These are phyloP conservation scores for Wickerhamomyces sydowiorum DNA, from an alignment of 805 yeast genomes.

Conservation along the genomic window DNA sequence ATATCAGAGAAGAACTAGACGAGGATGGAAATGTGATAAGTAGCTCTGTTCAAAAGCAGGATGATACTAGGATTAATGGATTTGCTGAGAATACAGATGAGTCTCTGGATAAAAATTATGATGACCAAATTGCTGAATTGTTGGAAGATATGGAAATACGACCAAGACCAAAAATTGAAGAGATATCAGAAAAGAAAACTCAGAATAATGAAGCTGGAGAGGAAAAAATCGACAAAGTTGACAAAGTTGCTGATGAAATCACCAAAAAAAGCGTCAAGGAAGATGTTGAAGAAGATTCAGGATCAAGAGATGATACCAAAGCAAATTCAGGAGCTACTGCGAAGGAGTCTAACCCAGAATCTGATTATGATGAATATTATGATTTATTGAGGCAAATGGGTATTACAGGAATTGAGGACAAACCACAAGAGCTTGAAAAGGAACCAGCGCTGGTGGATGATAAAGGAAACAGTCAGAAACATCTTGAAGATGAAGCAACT, in stretches of 20 bases:
- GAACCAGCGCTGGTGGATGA: too few species aligned
- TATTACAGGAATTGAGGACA: conserved; percentile 3
- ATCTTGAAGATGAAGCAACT: not conserved
- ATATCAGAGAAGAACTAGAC: conserved; percentile 78
- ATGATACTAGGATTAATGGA: not conserved
- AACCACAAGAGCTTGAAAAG: not conserved
- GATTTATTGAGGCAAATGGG: conserved; percentile 32
- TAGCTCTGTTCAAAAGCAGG: not conserved
- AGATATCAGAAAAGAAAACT: conserved; percentile 1
- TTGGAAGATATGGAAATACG: conserved; percentile 20
- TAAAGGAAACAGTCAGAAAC: not conserved
- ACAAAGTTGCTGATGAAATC: conserved; percentile 1
- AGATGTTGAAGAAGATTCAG: conserved; percentile 2
- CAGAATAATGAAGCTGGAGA: conserved; percentile 4
- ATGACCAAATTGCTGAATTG: conserved; percentile 26
- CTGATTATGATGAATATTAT: conserved; percentile 25
- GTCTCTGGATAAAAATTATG: conserved; percentile 32
- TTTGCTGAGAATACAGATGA: conserved; percentile 6
- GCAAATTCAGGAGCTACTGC: conserved; percentile 1
- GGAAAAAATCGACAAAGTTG: conserved; percentile 7
- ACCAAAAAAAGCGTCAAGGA: conserved; percentile 1
- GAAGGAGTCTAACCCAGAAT: conserved; percentile 2
- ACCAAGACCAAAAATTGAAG: conserved; percentile 2
- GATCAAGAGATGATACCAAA: not conserved
- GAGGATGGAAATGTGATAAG: conserved; percentile 45